Percentiles rank a stretch among this genome's conserved stretches.
phyloP scores from a whole-genome alignment of 768 basidiomycete species.

The Podaxis rugospora region DNA sequence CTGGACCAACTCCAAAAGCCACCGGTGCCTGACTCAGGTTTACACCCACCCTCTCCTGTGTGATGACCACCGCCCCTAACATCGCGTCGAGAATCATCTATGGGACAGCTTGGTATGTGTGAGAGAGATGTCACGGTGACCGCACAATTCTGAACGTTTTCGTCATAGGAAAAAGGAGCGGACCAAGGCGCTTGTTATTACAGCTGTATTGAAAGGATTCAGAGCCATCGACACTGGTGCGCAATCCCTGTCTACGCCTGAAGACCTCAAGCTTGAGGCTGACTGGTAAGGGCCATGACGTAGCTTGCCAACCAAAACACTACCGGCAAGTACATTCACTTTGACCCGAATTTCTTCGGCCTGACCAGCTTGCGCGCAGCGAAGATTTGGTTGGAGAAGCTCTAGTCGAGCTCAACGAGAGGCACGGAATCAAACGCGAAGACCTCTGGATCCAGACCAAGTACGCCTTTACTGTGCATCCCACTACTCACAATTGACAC shows the following conservation, averaged over 20 bases:
- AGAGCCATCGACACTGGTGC: conserved; percentile 80
- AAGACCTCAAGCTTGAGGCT: not conserved
- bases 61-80: conserved; percentile 17
- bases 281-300: not conserved
- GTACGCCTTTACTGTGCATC: conserved; percentile 26
- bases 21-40: not conserved
- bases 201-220: conserved; percentile 74
- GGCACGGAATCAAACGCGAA: conserved; percentile 61
- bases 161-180: conserved; percentile 67
- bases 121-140: not conserved
- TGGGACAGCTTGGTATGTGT: conserved; percentile 54
- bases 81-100: conserved; percentile 43
- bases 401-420: conserved; percentile 46
- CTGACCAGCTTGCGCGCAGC: conserved; percentile 27
- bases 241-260: conserved; percentile 13
- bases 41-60: not conserved
- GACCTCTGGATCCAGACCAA: conserved; percentile 81
- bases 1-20: not conserved
- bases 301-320: conserved; percentile 68
- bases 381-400: conserved; percentile 83
- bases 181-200: conserved; percentile 63
- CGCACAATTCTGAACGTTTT: not conserved
- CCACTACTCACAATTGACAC: not conserved
- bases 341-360: not conserved
- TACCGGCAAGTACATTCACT: conserved; percentile 42